phyloP scores from a whole-genome alignment of 2,329 filamentous ascomycete genomes.

The Penicillium sp. region DNA sequence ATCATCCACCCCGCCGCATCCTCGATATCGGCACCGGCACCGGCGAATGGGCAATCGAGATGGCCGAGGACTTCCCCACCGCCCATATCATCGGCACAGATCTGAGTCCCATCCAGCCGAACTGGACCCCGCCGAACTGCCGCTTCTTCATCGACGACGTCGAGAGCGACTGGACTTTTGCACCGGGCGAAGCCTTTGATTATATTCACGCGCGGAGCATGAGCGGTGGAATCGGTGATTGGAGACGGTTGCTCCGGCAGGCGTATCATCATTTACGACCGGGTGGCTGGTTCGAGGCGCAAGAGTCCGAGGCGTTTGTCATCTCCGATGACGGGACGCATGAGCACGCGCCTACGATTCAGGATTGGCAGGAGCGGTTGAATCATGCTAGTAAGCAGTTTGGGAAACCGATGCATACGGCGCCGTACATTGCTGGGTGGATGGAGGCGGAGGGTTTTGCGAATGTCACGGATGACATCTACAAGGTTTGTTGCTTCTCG shows the following conservation, averaged over 20 bases:
- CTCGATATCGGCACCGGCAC: slow-evolving; percentile 34
- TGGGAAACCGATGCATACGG: slow-evolving; percentile 35
- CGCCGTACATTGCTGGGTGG: slow-evolving; percentile 23
- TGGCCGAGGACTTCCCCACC: slow-evolving; percentile 37
- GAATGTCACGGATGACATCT: slow-evolving; percentile 32
- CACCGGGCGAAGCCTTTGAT: slow-evolving; percentile 36
- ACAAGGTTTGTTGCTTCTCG: slow-evolving; percentile 25
- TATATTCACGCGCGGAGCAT: slow-evolving; percentile 37
- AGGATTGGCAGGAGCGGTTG: slow-evolving; percentile 30
- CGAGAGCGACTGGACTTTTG: slow-evolving; percentile 39
- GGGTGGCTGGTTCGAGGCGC: slow-evolving; percentile 35
- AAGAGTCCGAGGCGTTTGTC: slow-evolving; percentile 29
- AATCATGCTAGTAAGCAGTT: slow-evolving; percentile 28
- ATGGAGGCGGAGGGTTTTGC: slow-evolving; percentile 31
- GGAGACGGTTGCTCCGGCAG: slow-evolving; percentile 28
- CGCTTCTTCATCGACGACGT: slow-evolving; percentile 46
- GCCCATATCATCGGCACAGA: slow-evolving; percentile 35
- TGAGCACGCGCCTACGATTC: slow-evolving; percentile 18
- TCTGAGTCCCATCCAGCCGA: slow-evolving; percentile 34
- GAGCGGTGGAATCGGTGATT: slow-evolving; percentile 36
- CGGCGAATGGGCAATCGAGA: slow-evolving; percentile 39
- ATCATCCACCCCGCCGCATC: slow-evolving; percentile 19
- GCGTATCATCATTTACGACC: slow-evolving; percentile 31
- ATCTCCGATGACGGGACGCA: slow-evolving; percentile 32
- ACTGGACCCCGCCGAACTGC: slow-evolving; percentile 46